Evolutionary conservation across 441 rosid genomes (phyloP).

Genomic region (Gossypium davidsonii): DNA sequence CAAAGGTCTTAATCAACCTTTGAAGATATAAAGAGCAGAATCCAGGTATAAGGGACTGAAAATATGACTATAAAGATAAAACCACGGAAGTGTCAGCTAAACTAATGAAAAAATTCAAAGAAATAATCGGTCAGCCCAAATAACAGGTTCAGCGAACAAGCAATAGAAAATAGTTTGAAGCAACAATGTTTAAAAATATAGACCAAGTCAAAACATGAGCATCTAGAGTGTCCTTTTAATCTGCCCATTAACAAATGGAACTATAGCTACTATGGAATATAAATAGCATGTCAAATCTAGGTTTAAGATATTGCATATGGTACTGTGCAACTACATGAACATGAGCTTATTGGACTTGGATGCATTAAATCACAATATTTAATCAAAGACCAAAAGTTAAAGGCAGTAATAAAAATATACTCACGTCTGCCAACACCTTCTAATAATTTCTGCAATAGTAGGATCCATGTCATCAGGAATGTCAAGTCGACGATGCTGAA

Average conservation of each 20-base stretch:
- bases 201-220: not conserved
- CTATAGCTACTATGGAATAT: not conserved
- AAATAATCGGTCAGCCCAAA: not conserved
- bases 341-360: not conserved
- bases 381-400: not conserved
- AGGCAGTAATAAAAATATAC: constrained; percentile 25
- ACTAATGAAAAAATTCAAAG: not conserved
- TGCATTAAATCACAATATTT: not conserved
- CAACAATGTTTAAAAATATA: not conserved
- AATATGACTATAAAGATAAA: not conserved
- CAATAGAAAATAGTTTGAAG: not conserved
- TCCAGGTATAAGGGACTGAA: not conserved
- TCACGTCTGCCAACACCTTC: constrained; percentile 94
- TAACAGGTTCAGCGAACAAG: not conserved
- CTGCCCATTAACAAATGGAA: not conserved
- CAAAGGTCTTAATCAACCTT: not conserved
- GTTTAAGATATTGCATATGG: not conserved
- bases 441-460: constrained; percentile 62
- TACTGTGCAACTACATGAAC: not conserved
- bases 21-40: not conserved
- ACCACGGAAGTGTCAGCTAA: not conserved
- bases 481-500: constrained; percentile 91
- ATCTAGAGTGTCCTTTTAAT: not conserved
- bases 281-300: not conserved
- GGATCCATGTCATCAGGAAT: constrained; percentile 80